Base-by-base conservation (phyloP, 2,329 filamentous ascomycete species). In the Neophaeococcomyces aloes region DNA sequence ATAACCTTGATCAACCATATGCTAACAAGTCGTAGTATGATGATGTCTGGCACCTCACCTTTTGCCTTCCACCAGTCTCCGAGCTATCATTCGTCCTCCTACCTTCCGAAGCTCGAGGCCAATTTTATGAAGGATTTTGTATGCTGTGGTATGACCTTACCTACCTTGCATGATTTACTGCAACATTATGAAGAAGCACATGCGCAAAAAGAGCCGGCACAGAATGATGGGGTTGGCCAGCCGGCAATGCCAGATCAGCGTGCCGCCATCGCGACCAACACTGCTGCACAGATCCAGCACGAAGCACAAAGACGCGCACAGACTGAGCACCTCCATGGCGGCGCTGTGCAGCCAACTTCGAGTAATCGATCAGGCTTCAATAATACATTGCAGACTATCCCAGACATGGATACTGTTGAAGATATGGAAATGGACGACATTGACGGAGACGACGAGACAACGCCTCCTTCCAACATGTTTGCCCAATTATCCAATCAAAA, bases 111-210 rank as follows among this genome's bases (percentile, higher is more conserved):
- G 64, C 79, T 95, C 59, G 91, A 98, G 65, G 89, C 89, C 49
- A 91, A 89, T 59, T 98, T 95, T 63, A 93, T 96, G 86, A 83
- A 83, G 64, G 88, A 96, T 67, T 96, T 96, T 66, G 83, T 83
- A 41, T 98, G 91, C 68, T 98, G 91, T 66, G 87, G 87, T 57
- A 77, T 86, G 57, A 89, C 82, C 25, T 75, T 95, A 53, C 83
- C 88, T 18, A 93, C 88, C 39, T 76, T 98, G 54, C 91, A 98
- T 66, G 91, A 96, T 60, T 73, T 98, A 36, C 71, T 98, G 36
- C 87, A 94, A 60, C 91, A 98, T 63, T 98, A 95, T 61, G 91
- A 98, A 65, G 89, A 95, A 65, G 78, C 83, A 44, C 91, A 98
- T 64, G 89, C 87, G 13, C 79, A 84, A 51, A 74, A 83, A 50